These are phyloP conservation scores for Dalbergia cochinchinensis DNA, from an alignment of 306 rosid genomes.

Conservation along the genomic window DNA sequence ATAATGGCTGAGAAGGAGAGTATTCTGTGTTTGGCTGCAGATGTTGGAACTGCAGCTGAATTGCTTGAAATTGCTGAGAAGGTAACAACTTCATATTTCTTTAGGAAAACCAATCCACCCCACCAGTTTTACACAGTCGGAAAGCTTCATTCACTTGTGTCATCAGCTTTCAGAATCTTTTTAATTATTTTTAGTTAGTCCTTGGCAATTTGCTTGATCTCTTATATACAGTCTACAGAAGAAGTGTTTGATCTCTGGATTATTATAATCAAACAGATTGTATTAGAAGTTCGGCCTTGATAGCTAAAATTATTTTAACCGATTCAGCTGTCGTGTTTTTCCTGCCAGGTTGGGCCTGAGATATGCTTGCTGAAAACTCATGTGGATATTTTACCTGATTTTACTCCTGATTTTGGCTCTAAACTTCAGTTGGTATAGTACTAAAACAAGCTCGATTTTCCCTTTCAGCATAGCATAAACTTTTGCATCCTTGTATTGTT, in stretches of 20 bases:
- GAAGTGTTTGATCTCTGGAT: constrained; percentile 16
- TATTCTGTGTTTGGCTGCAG: constrained; percentile 87
- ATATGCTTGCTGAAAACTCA: constrained; percentile 94
- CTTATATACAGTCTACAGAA: background rate
- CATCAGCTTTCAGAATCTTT: too few species aligned
- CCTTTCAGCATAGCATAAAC: constrained; percentile 1
- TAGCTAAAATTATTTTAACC: background rate
- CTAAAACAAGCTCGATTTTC: constrained; percentile 5
- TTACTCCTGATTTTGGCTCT: constrained; percentile 84
- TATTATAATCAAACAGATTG: constrained; percentile 12
- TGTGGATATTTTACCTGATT: constrained; percentile 90
- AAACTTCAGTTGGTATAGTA: constrained; percentile 74
- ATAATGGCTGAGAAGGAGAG: constrained; percentile 90
- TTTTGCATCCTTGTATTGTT: constrained; percentile 7
- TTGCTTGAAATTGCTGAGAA: constrained; percentile 86
- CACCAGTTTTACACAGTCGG: background rate
- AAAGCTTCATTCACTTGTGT: too few species aligned
- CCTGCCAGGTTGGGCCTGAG: constrained; percentile 82
- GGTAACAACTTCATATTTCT: constrained; percentile 52
- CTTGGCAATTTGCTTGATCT: constrained; percentile 18
- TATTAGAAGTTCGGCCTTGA: constrained; percentile 12
- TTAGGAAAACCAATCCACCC: background rate
- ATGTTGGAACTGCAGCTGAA: constrained; percentile 82
- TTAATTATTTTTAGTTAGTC: background rate
- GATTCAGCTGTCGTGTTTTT: constrained; percentile 5